These are phyloP conservation scores for Teratosphaeria viscida DNA, from an alignment of 2,329 filamentous ascomycete genomes.

Conservation along the genomic window DNA sequence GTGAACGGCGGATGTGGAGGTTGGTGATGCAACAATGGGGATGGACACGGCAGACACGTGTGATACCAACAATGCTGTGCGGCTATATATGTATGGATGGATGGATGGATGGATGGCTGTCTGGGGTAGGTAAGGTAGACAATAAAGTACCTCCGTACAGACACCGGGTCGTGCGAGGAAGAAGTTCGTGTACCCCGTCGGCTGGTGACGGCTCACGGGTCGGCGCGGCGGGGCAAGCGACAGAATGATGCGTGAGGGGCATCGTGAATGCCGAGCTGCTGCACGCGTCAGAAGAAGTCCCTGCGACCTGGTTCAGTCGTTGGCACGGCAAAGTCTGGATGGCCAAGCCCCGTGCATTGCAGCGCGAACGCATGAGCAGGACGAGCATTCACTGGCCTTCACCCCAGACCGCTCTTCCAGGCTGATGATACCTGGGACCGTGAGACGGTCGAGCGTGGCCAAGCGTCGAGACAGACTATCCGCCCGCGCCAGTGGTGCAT, in stretches of 20 bases:
- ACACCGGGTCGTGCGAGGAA: background rate
- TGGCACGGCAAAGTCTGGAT: background rate
- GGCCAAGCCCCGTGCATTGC: background rate
- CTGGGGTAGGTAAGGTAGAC: too few species aligned
- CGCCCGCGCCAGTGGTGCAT: background rate
- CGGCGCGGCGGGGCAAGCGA: background rate
- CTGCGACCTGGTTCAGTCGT: background rate
- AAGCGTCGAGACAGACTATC: background rate
- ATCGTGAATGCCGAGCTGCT: background rate
- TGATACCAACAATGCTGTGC: too few species aligned
- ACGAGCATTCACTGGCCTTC: background rate
- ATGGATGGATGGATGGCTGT: background rate
- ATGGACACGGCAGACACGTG: too few species aligned
- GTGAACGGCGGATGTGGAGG: background rate
- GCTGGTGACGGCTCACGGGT: background rate
- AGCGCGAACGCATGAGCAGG: background rate
- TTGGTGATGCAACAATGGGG: background rate
- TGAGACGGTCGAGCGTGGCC: background rate
- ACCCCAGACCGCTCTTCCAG: background rate
- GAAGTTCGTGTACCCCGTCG: background rate
- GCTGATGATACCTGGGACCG: too few species aligned
- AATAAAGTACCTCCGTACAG: too few species aligned
- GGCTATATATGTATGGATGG: background rate
- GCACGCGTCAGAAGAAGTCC: background rate
- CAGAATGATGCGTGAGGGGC: background rate